Percentiles rank a stretch among this genome's conserved stretches.
These are phyloP conservation scores for Galeopsis tetrahit DNA, from an alignment of 257 asterid genomes.

Conservation along the genomic window DNA sequence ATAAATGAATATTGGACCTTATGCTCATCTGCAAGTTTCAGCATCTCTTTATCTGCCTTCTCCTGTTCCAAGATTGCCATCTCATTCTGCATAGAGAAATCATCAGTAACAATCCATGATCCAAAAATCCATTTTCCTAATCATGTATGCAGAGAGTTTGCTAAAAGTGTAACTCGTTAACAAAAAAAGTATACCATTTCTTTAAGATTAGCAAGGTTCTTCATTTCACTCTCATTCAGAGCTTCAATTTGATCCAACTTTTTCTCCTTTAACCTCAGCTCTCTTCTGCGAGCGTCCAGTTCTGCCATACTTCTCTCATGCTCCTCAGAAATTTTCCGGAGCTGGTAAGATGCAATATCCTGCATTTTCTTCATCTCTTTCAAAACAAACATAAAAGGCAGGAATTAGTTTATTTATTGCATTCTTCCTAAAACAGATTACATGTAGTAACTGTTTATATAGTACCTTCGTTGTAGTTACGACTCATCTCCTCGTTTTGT, in stretches of 20 bases:
- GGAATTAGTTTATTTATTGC: conserved; percentile 12
- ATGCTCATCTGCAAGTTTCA: conserved; percentile 71
- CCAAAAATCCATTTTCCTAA: not conserved
- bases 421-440: too few relatives aligned
- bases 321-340: conserved; percentile 53
- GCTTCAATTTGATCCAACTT: conserved; percentile 54
- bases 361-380: conserved; percentile 74
- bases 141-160: conserved; percentile 21
- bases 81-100: conserved; percentile 59
- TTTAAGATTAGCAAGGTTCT: conserved; percentile 52
- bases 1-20: conserved; percentile 45
- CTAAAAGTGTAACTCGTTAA: not conserved
- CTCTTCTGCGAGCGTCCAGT: conserved; percentile 60
- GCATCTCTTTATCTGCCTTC: conserved; percentile 59
- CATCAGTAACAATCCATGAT: not conserved
- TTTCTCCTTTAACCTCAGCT: conserved; percentile 56
- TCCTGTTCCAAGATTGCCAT: conserved; percentile 68
- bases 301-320: conserved; percentile 51
- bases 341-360: conserved; percentile 50
- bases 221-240: conserved; percentile 64
- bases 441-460: conserved; percentile 18
- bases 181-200: conserved; percentile 56
- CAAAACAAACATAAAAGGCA: conserved; percentile 15
- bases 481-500: conserved; percentile 63
- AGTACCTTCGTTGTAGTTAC: conserved; percentile 63